Evolutionary conservation across 106 monocot genomes (phyloP), one percentile per base, ranked within the genome.

Genomic region (Triglochin maritima): DNA sequence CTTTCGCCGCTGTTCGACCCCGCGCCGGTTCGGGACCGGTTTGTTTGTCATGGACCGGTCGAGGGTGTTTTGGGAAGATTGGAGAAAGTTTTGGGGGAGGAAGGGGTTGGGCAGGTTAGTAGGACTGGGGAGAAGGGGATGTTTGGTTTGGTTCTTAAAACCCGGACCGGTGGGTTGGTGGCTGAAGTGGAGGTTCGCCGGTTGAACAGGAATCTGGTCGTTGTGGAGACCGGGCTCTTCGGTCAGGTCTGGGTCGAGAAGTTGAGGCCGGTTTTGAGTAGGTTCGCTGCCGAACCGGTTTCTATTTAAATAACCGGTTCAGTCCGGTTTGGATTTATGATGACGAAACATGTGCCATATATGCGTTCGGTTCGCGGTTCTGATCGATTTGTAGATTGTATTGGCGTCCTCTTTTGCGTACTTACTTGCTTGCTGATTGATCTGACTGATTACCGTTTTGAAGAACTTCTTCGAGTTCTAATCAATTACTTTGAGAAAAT

Each of bases 1-100:
- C 74, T 75, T 3, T 67, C 74, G 14, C 60, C 60, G 3, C 48
- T 75, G 50, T 75, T 75, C 60, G 74, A 68, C 10, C 59, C 60
- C 9, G n/a, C 3, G 17, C 43, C 59, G 17, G 12, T 0, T 11
- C 7, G 43, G 15, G 74, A 67, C 42, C 14, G 74, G 59, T 60
- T 61, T 8, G 13, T 62, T 56, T 49, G 49, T 0, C 12, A 50
- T 3, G 44, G 42, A 11, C 47, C 66, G 50, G 60, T 51, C 51
- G 67, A 68, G 65, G 50, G 2, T 43, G 50, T 17, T 0, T 49
- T 67, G 53, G 51, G 15, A n/a, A 17, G 15, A 47, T 5, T 75
- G 52, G 74, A 60, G 60, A 47, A 52, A 44, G 9, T 6, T 41
- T 57, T 17, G 44, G 3, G 17, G 58, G 48, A 54, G 14, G 59